These are phyloP conservation scores for Basidiobolus heterosporus DNA, from an alignment of 371 early-diverging fungal species.

Conservation along the genomic window DNA sequence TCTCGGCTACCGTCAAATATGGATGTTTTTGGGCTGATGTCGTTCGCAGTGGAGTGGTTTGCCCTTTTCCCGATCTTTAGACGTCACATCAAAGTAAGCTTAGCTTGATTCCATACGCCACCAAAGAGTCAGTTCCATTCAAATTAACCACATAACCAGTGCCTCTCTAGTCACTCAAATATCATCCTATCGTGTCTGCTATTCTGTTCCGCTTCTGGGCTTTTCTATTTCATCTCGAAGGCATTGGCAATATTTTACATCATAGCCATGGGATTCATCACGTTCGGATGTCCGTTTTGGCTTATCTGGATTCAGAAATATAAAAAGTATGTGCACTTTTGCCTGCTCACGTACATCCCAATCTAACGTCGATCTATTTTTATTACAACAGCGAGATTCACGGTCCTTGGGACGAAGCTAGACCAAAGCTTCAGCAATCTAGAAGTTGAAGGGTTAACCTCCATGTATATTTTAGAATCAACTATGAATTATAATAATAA, in stretches of 20 bases:
- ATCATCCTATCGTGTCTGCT: constrained; percentile 38
- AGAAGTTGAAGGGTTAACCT: too few species aligned
- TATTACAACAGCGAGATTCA: constrained; percentile 54
- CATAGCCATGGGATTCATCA: constrained; percentile 50
- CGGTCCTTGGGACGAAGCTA: constrained; percentile 94
- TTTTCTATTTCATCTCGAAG: constrained; percentile 50
- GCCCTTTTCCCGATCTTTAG: constrained; percentile 82
- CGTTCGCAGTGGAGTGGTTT: constrained; percentile 80
- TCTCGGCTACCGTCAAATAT: constrained; percentile 64
- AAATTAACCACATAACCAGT: constrained; percentile 13
- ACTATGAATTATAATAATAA: too few species aligned
- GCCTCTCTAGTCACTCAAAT: constrained; percentile 34
- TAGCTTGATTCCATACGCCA: background rate
- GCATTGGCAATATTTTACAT: constrained; percentile 51
- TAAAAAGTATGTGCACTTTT: constrained; percentile 56
- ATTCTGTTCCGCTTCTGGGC: constrained; percentile 30
- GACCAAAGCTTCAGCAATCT: constrained; percentile 30
- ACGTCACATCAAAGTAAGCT: constrained; percentile 45
- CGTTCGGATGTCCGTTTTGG: constrained; percentile 78
- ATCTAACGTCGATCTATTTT: background rate
- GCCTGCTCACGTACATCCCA: background rate
- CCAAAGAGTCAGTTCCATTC: background rate
- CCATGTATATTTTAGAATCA: too few species aligned
- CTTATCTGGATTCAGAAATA: constrained; percentile 79
- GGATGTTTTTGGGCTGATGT: constrained; percentile 77